Conservation (phyloP, 106 monocot species). For the Chionographis japonica region DNA sequence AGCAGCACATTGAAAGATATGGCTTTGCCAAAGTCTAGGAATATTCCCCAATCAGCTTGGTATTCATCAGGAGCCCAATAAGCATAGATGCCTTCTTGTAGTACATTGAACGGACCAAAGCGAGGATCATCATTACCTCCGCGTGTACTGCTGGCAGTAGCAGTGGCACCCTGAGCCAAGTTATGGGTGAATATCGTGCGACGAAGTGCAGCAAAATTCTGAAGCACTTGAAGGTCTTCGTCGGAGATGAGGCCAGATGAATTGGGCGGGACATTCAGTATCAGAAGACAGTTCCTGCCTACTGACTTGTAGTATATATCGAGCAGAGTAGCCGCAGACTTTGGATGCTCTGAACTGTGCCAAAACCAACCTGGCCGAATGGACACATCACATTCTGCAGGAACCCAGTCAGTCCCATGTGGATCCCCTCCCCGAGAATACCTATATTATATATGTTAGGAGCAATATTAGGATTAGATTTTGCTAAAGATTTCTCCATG, state of each 20-base stretch:
- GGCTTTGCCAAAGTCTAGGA: constrained; percentile 35
- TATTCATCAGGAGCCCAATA: constrained; percentile 84
- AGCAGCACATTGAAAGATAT: constrained; percentile 74
- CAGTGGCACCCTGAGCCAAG: constrained; percentile 57
- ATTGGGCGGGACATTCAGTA: constrained; percentile 91
- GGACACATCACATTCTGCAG: constrained; percentile 93
- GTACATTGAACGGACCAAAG: constrained; percentile 44
- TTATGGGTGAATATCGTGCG: constrained; percentile 60
- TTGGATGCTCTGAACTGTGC: constrained; percentile 76
- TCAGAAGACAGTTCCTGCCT: constrained; percentile 79
- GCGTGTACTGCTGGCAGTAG: constrained; percentile 57
- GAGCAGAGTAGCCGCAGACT: constrained; percentile 56
- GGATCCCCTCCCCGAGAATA: constrained; percentile 74
- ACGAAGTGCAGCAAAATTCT: constrained; percentile 60
- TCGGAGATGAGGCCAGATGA: constrained; percentile 83
- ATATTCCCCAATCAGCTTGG: constrained; percentile 39
- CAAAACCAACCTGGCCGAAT: constrained; percentile 96
- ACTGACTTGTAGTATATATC: constrained; percentile 91
- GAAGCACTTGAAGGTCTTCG: constrained; percentile 87
- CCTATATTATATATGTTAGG: constrained; percentile 18
- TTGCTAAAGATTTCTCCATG: no score
- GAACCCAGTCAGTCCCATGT: constrained; percentile 72
- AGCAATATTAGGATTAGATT: no score
- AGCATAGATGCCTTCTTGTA: constrained; percentile 57
- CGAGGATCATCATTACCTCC: constrained; percentile 31